Evolutionary conservation across 257 asterid genomes (phyloP), one percentile per base, ranked within the genome.

Genomic region (Primulina tabacum): DNA sequence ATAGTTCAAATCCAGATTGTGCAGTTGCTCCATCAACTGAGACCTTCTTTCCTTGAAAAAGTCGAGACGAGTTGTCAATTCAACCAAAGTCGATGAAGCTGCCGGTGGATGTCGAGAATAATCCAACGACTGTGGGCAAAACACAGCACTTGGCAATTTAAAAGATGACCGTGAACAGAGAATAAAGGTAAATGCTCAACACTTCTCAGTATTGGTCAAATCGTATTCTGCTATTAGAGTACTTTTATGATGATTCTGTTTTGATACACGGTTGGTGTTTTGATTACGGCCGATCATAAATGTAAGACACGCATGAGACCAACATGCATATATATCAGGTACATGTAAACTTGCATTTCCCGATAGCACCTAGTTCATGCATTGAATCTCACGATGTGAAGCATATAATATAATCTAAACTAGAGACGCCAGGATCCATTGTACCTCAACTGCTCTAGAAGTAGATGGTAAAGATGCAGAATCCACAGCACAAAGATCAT

Each of bases 21-120:
- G 96, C 67, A 92, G 97, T 67, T 92, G 98, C 74, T 90, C 98
- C 96, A 92, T 92, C 79, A 92, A 80, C 82, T 92, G 98, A n/a
- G 98, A 90, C 68, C 98, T 86, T 72, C 98, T 75, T 69, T 92
- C 98, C 86, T 90, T 92, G 81, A 92, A 92, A 84, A 90, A 92
- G 75, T 88, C 97, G 11, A 92, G 91, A 28, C 96, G 98, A 6
- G 96, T 76, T 9, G 96, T 92, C 76, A 92, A 70, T 78, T 92
- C 98, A 55, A 92, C 86, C 86, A 92, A 70, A 60, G 96, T 87
- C 11, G 96, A 85, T 26, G 98, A 83, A 29, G 94, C 83, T 65
- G 85, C 82, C 56, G 88, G 60, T 60, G 82, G 89, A 71, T 85
- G 86, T 47, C 85, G 83, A n/a, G 77, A 78, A 74, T 84, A 79